A percentile compares a stretch with the other conserved stretches of the same genome.
Conservation (phyloP, 345 rosid genomes). For the Salix brachista region DNA sequence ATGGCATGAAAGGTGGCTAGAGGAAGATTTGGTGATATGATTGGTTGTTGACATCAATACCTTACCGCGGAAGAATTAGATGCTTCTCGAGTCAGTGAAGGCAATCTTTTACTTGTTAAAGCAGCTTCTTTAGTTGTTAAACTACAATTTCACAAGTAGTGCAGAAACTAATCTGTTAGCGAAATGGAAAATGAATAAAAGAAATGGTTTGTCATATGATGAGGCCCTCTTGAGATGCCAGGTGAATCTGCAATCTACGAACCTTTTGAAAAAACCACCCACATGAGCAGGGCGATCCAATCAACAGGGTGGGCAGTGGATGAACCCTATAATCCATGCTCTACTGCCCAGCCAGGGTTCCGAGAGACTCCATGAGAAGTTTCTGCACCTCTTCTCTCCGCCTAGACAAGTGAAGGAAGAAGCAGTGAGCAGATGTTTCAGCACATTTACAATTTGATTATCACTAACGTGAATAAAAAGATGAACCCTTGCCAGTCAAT, state of each 20-base stretch:
- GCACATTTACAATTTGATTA: neutral
- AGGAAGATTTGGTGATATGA: neutral
- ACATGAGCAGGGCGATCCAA: neutral
- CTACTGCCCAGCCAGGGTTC: slow-evolving; percentile 55
- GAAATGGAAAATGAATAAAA: neutral
- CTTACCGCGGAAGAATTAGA: neutral
- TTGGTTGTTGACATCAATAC: neutral
- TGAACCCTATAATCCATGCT: neutral
- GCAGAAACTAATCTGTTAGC: neutral
- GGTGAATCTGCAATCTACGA: neutral
- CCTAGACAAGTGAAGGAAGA: slow-evolving; percentile 36
- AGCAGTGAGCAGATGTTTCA: neutral
- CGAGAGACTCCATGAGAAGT: slow-evolving; percentile 71
- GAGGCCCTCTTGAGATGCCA: neutral
- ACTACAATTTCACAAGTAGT: neutral
- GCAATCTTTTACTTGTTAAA: neutral
- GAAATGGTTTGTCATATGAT: neutral
- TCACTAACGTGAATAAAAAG: neutral
- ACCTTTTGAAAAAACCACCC: neutral
- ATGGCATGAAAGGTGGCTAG: too few species aligned
- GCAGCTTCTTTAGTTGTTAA: too few species aligned
- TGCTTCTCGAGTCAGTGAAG: neutral
- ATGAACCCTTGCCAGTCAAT: neutral
- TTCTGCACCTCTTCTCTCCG: slow-evolving; percentile 78
- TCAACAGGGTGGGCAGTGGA: neutral